phyloP scores from a whole-genome alignment of 2,329 filamentous ascomycete genomes.

The Colletotrichum theobromicola region DNA sequence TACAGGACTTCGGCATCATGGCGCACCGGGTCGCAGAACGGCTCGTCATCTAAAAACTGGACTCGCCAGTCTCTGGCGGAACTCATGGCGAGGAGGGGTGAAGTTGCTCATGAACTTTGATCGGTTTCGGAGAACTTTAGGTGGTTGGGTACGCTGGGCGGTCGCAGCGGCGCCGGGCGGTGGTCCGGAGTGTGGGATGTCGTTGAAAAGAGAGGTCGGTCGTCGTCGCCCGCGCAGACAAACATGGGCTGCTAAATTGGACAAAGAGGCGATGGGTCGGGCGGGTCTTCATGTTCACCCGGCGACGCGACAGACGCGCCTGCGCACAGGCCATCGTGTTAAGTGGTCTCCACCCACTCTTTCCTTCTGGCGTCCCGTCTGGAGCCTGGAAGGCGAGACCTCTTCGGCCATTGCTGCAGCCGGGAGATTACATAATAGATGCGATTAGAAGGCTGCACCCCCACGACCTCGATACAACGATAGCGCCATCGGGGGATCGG shows the following conservation, averaged over 20 bases:
- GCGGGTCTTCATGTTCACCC: constrained; percentile 19
- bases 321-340: constrained; percentile 16
- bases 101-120: not conserved
- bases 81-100: not conserved
- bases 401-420: not conserved
- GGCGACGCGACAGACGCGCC: constrained; percentile 20
- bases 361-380: not conserved
- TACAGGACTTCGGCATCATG: constrained; percentile 54
- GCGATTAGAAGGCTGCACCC: not conserved
- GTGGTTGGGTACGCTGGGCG: not conserved
- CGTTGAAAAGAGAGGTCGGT: not conserved
- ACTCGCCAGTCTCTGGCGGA: not conserved
- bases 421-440: not conserved
- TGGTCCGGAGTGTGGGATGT: not conserved
- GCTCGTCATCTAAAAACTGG: constrained; percentile 27
- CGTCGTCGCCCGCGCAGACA: not conserved
- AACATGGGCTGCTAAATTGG: not conserved
- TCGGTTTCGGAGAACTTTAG: not conserved
- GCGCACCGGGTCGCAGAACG: constrained; percentile 48
- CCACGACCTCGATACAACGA: not conserved
- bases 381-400: not conserved
- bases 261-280: not conserved
- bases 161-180: constrained; percentile 12
- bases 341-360: not conserved
- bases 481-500: constrained; percentile 17